Conservation (phyloP, 2,329 filamentous ascomycete genomes). For the Alternaria angustiovoidea region DNA sequence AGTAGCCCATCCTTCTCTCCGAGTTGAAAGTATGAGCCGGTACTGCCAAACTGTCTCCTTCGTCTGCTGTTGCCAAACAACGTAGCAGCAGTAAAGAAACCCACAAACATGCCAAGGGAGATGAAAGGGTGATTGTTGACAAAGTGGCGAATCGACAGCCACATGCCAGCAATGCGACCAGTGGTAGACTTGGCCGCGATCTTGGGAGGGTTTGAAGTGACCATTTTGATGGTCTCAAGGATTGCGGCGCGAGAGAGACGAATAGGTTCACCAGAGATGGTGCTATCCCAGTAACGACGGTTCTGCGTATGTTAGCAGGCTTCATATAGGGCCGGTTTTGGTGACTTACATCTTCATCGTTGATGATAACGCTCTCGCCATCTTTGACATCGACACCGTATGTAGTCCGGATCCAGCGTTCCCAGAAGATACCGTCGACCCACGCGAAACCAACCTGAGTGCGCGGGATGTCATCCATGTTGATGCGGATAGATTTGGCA, state of each 20-base stretch:
- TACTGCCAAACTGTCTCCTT: slow-evolving; percentile 57
- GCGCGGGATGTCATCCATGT: slow-evolving; percentile 84
- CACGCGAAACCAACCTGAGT: slow-evolving; percentile 95
- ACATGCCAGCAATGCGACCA: slow-evolving; percentile 73
- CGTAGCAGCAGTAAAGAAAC: slow-evolving; percentile 62
- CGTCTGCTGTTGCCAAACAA: slow-evolving; percentile 43
- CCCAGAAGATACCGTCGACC: slow-evolving; percentile 98
- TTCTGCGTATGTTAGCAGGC: slow-evolving; percentile 63
- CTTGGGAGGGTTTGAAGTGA: slow-evolving; percentile 72
- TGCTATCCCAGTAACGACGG: slow-evolving; percentile 93
- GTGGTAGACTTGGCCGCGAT: slow-evolving; percentile 82
- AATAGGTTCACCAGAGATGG: slow-evolving; percentile 87
- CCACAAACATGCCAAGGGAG: slow-evolving; percentile 63
- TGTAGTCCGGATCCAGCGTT: slow-evolving; percentile 93
- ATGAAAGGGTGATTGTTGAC: slow-evolving; percentile 57
- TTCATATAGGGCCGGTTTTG: neutral
- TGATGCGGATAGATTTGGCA: slow-evolving; percentile 90
- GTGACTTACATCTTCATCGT: slow-evolving; percentile 88
- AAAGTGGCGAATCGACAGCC: slow-evolving; percentile 58
- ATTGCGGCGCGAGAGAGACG: slow-evolving; percentile 89
- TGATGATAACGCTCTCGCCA: slow-evolving; percentile 93
- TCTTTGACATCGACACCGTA: slow-evolving; percentile 88
- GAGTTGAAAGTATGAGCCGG: slow-evolving; percentile 68
- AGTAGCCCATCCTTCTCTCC: slow-evolving; percentile 75
- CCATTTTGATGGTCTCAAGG: slow-evolving; percentile 81